phyloP scores from a whole-genome alignment of 345 rosid species.

The Hypericum androsaemum region DNA sequence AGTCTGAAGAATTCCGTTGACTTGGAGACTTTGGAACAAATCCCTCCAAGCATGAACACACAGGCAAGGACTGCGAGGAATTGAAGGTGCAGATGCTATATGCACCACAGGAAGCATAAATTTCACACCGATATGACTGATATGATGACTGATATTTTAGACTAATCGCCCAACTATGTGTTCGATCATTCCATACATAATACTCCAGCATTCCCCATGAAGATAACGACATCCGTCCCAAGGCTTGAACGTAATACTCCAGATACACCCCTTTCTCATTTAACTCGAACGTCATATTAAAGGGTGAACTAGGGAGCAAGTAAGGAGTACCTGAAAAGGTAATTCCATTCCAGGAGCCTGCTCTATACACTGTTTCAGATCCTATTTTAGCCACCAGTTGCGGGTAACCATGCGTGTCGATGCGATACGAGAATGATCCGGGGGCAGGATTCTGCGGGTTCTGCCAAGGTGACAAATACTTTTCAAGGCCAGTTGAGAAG shows the following conservation, averaged over 20 bases:
- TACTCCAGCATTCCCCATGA: neutral
- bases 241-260: neutral
- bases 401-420: no score
- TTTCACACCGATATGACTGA: neutral
- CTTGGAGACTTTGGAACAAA: neutral
- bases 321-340: no score
- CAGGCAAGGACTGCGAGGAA: no score
- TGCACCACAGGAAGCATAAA: conserved; percentile 1
- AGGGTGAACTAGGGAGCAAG: no score
- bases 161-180: neutral
- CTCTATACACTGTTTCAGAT: no score
- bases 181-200: neutral
- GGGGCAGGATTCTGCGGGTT: no score
- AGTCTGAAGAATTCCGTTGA: neutral
- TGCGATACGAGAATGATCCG: no score
- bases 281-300: conserved; percentile 11
- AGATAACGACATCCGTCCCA: neutral
- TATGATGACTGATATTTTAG: neutral
- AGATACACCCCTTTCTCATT: conserved; percentile 5
- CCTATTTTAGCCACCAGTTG: no score
- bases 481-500: no score
- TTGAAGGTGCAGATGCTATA: no score
- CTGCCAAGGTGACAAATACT: no score
- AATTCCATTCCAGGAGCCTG: no score
- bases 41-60: conserved; percentile 1